Base-by-base conservation (phyloP, 495 filamentous ascomycete genomes). In the Melanomma pulvis-pyrius region DNA sequence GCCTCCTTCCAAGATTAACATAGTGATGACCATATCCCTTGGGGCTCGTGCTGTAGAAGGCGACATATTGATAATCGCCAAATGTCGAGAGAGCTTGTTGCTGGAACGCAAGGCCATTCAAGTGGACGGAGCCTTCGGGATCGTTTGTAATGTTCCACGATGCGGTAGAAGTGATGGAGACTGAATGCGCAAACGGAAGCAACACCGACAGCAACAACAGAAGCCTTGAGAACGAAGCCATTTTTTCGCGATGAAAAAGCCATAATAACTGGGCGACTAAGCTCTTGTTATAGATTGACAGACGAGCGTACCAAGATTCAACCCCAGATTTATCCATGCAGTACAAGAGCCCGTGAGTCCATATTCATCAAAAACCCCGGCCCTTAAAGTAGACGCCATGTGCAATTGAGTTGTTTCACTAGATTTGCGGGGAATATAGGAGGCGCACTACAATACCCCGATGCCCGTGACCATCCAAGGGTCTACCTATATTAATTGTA, bases 31-130 rank as follows among this genome's bases (percentile, higher is more conserved):
- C 63, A 26, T 67, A 67, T n/a, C 63, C 63, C 6, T 24, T 39
- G 2, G 63, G 46, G n/a, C 39, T 44, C 1, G 63, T 67, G 15
- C 12, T 47, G 32, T 67, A 67, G 56, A 46, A 67, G 5, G 63
- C 63, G 17, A 67, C 56, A 25, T 67, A 67, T 61, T 67, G 63
- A 22, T 67, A 61, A 36, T 60, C 55, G 19, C 57, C 57, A 34
- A 67, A 67, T 1, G 63, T 67, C 8, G 25, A 25, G n/a, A 65
- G 62, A 1, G 62, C n/a, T 15, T 41, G 41, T 34, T 65, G 62
- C 46, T 67, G 63, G 47, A 67, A 67, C 3, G 63, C 29, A 25
- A 67, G 63, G 11, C 36, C 57, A 29, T 67, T 67, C 9, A 67
- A 57, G 26, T 41, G 63, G 6, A 67, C 63, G 44, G 47, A 54